A percentile compares a stretch with the other conserved stretches of the same genome.
Evolutionary conservation across 768 basidiomycete species (phyloP).

Genomic region (Hypsizygus marmoreus): DNA sequence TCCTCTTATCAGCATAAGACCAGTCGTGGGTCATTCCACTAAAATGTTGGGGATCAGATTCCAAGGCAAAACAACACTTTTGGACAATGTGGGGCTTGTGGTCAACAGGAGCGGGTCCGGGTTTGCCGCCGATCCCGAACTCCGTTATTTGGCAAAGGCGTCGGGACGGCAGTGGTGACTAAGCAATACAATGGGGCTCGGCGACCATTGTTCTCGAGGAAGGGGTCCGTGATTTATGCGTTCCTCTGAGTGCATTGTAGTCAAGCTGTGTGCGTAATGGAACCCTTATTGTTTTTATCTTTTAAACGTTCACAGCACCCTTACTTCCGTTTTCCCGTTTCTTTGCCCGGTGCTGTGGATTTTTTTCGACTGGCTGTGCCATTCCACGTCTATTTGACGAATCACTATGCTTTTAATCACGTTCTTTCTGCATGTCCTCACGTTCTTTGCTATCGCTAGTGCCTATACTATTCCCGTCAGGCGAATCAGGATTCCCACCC

Average conservation of each 20-base stretch:
- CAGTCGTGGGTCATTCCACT: too few species aligned
- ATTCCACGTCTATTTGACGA: background rate
- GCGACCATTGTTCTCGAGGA: too few species aligned
- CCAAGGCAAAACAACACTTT: constrained; percentile 4
- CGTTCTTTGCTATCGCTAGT: constrained; percentile 7
- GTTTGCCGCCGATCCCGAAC: too few species aligned
- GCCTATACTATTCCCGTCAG: constrained; percentile 12
- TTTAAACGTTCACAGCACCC: background rate
- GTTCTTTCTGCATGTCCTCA: constrained; percentile 8
- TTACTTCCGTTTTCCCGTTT: background rate
- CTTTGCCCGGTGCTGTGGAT: background rate
- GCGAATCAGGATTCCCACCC: background rate
- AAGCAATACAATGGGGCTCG: too few species aligned
- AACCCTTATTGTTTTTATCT: background rate
- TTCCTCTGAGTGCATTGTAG: too few species aligned
- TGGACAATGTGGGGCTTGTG: background rate
- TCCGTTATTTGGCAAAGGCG: too few species aligned
- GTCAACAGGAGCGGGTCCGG: too few species aligned
- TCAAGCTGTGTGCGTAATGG: background rate
- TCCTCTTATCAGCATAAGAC: too few species aligned
- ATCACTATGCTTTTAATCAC: constrained; percentile 9
- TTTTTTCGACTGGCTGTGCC: constrained; percentile 13
- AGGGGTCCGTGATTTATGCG: too few species aligned
- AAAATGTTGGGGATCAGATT: too few species aligned
- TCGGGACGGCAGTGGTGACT: too few species aligned